phyloP scores from a whole-genome alignment of 495 filamentous ascomycete species.

The Aspergillus baeticus region DNA sequence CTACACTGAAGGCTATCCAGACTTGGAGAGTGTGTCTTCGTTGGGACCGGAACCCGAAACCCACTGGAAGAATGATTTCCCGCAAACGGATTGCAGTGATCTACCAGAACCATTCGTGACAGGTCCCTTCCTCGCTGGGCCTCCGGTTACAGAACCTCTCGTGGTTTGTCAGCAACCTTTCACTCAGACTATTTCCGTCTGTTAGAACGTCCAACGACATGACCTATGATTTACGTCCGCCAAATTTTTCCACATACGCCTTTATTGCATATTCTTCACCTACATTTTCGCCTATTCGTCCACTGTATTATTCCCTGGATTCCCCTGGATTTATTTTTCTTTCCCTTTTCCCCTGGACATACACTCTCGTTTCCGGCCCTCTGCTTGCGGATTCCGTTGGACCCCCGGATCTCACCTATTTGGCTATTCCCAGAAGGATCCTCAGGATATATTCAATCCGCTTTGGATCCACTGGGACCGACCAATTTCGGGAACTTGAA shows the following conservation, averaged over 20 bases:
- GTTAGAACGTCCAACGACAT: constrained; percentile 11
- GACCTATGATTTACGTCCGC: constrained; percentile 29
- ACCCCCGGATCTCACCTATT: constrained; percentile 11
- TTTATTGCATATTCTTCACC: neutral
- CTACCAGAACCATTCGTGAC: constrained; percentile 14
- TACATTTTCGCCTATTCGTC: constrained; percentile 1
- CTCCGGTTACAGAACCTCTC: constrained; percentile 13
- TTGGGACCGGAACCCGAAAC: constrained; percentile 30
- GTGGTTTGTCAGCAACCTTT: constrained; percentile 28
- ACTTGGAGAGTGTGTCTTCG: constrained; percentile 43
- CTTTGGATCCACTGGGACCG: constrained; percentile 4
- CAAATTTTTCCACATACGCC: neutral
- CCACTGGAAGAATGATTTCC: constrained; percentile 35
- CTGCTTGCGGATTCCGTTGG: constrained; percentile 9
- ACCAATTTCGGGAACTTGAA: neutral
- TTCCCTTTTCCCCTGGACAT: constrained; percentile 15
- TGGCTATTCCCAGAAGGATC: neutral
- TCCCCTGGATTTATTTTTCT: constrained; percentile 5
- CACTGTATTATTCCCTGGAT: constrained; percentile 19
- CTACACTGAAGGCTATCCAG: constrained; percentile 43
- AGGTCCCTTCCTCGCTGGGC: too few species aligned
- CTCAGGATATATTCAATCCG: neutral
- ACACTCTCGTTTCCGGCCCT: constrained; percentile 13
- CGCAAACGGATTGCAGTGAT: constrained; percentile 24
- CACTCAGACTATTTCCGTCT: constrained; percentile 26